Base-by-base conservation (phyloP, 2,329 filamentous ascomycete genomes). In the Diplodia mutila region DNA sequence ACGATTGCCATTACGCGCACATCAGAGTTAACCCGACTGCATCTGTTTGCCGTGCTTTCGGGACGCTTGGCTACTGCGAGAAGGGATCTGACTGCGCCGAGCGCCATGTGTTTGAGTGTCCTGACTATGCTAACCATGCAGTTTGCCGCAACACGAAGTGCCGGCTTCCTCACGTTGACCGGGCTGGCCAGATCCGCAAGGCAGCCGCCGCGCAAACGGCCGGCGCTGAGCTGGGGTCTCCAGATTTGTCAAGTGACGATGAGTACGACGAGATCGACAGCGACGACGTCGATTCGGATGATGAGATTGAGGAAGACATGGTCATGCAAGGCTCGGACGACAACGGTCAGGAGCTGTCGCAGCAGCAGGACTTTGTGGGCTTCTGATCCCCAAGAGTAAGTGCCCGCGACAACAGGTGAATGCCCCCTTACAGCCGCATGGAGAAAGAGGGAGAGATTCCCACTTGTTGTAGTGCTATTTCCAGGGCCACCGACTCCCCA, bases 101-200 rank as follows among this genome's bases (percentile, higher is more conserved):
- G 71, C 90, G 93, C 69, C 95, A 99, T 82, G 90, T 94, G 68
- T 90, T 91, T 80, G 94, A 98, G 80, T 98, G 95, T 80, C 94
- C 95, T 70, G 91, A 97, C 78, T 97, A 96, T 83, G 92, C 92
- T 85, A 97, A 97, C 81, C 92, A 87, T 69, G 94, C 94, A 74
- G 84, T 85, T 70, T 99, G 95, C 87, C 89, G 89, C 77, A 89
- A 87, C 77, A 89, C 90, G 80, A 89, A 90, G 72, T 98, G 94
- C 84, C 91, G 90, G 77, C 86, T 97, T 66, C 91, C 89, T 69
- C 95, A 99, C 81, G 88, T 94, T 77, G 92, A 95, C 81, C 89
- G 92, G 80, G 93, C 93, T 77, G 93, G 91, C 74, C 91, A 92
- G 75, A 89, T 90, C 78, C 85, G 87, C 78, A 87, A 86, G 78